These are phyloP conservation scores for Coniella vitis DNA, from an alignment of 2,329 filamentous ascomycete genomes.

Conservation along the genomic window DNA sequence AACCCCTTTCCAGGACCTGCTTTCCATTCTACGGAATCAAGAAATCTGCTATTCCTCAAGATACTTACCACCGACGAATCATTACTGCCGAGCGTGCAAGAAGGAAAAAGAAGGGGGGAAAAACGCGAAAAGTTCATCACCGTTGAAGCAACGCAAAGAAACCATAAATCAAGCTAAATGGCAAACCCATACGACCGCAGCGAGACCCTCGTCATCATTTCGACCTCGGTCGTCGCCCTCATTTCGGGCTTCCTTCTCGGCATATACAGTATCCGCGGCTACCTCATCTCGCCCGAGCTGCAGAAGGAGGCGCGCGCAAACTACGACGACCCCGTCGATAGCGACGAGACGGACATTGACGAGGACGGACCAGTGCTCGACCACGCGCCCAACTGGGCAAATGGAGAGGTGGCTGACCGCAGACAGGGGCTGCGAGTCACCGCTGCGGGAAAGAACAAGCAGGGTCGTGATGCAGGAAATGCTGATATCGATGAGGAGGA, in stretches of 20 bases:
- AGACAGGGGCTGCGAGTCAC: slow-evolving; percentile 45
- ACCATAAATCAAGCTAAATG: slow-evolving; percentile 2
- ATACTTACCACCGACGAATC: no score
- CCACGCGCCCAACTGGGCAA: slow-evolving; percentile 62
- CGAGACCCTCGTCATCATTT: slow-evolving; percentile 49
- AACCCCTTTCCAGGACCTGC: no score
- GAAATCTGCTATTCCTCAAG: no score
- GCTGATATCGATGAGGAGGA: neutral
- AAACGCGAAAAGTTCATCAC: no score
- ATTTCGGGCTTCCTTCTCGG: slow-evolving; percentile 76
- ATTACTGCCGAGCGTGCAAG: no score
- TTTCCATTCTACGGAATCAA: no score
- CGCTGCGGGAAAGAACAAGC: slow-evolving; percentile 24
- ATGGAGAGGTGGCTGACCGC: slow-evolving; percentile 52
- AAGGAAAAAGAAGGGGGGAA: no score
- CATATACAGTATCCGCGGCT: slow-evolving; percentile 60
- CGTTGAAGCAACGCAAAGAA: neutral
- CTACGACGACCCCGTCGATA: slow-evolving; percentile 55
- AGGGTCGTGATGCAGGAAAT: slow-evolving; percentile 27
- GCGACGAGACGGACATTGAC: slow-evolving; percentile 62
- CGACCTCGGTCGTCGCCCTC: slow-evolving; percentile 67
- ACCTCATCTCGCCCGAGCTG: slow-evolving; percentile 50
- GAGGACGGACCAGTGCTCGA: slow-evolving; percentile 53
- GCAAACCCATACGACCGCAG: slow-evolving; percentile 5
- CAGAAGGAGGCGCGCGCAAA: slow-evolving; percentile 50